phyloP scores from a whole-genome alignment of 768 basidiomycete species.

The Suillus subluteus region DNA sequence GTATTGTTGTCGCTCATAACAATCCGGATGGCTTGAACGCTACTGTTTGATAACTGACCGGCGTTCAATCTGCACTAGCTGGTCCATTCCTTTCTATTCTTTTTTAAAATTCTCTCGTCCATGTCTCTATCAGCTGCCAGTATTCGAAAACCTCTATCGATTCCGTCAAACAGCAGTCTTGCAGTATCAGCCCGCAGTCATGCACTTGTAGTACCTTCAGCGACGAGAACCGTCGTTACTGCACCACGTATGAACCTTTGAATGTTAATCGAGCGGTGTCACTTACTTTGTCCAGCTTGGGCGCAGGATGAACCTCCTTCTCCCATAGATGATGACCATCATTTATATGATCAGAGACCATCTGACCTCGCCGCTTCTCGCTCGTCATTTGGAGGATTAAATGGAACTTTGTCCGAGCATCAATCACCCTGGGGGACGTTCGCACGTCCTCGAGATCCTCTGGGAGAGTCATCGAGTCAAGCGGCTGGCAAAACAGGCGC shows the following conservation, averaged over 20 bases:
- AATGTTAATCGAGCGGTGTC: slow-evolving; percentile 1
- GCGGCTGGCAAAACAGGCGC: slow-evolving; percentile 35
- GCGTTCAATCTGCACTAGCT: neutral
- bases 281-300: slow-evolving; percentile 59
- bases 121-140: slow-evolving; percentile 24
- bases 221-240: slow-evolving; percentile 61
- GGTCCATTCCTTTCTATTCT: no score
- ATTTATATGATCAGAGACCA: slow-evolving; percentile 44
- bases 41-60: neutral
- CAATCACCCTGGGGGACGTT: slow-evolving; percentile 78
- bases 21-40: neutral
- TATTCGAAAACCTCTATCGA: slow-evolving; percentile 18
- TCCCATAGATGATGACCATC: slow-evolving; percentile 49
- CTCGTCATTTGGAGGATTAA: slow-evolving; percentile 41
- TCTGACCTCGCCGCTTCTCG: slow-evolving; percentile 59
- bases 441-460: slow-evolving; percentile 54
- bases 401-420: slow-evolving; percentile 35
- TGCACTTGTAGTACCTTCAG: slow-evolving; percentile 38
- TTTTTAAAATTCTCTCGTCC: neutral
- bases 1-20: neutral
- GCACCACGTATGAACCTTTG: slow-evolving; percentile 60
- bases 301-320: slow-evolving; percentile 84
- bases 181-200: slow-evolving; percentile 33
- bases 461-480: slow-evolving; percentile 28
- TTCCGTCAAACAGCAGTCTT: slow-evolving; percentile 30